A percentile compares a stretch with the other conserved stretches of the same genome.
phyloP scores from a whole-genome alignment of 2,329 filamentous ascomycete species.

The Paracorniculantispora psalliotae region DNA sequence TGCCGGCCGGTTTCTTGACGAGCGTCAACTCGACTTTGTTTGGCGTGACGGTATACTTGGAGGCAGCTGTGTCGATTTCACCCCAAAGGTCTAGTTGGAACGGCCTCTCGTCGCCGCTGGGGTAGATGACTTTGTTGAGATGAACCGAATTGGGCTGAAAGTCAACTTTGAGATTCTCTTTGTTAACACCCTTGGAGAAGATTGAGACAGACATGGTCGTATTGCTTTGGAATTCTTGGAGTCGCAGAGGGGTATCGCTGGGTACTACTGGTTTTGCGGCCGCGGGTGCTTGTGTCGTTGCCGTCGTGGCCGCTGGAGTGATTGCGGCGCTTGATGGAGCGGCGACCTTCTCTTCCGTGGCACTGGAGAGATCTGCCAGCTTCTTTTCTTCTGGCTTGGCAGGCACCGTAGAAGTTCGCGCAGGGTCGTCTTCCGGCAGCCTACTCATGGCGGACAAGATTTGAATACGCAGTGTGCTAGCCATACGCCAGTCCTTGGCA shows the following conservation, averaged over 20 bases:
- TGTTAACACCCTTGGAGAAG: constrained; percentile 38
- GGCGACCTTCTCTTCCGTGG: constrained; percentile 16
- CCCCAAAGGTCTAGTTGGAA: constrained; percentile 62
- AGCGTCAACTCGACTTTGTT: constrained; percentile 78
- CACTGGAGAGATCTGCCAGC: constrained; percentile 18
- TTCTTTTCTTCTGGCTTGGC: constrained; percentile 28
- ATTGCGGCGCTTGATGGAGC: neutral
- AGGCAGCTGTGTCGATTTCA: constrained; percentile 56
- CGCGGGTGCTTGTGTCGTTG: neutral
- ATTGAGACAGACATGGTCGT: constrained; percentile 34
- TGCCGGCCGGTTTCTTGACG: constrained; percentile 61
- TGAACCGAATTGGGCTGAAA: constrained; percentile 24
- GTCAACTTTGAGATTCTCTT: constrained; percentile 35
- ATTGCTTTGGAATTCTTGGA: constrained; percentile 34
- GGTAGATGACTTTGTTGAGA: constrained; percentile 28
- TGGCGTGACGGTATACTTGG: constrained; percentile 60
- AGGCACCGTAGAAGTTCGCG: constrained; percentile 39
- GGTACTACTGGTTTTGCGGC: constrained; percentile 14
- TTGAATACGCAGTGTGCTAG: constrained; percentile 43
- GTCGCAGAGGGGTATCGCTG: constrained; percentile 21
- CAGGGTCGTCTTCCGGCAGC: constrained; percentile 39
- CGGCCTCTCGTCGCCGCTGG: constrained; percentile 52
- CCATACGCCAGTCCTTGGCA: constrained; percentile 32
- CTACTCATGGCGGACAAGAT: constrained; percentile 40
- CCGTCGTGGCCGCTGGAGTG: neutral